Base-by-base conservation (phyloP, 306 rosid genomes). In the Prunus fruticosa region DNA sequence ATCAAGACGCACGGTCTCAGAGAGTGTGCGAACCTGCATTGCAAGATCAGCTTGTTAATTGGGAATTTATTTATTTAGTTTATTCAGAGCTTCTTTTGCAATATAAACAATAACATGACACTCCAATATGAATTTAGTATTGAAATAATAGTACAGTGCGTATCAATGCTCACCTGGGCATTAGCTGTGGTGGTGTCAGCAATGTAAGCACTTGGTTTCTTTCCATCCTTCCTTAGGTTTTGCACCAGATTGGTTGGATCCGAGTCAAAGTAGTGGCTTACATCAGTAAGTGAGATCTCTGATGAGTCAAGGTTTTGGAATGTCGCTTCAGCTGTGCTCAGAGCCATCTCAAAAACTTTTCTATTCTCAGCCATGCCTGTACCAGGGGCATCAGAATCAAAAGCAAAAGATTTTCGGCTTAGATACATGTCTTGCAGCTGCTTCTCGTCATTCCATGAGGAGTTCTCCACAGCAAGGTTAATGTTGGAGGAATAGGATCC, bases 121-220 rank as follows among this genome's bases (percentile, higher is more conserved):
- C 43, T 7, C 43, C 9, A 60, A 25, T 47, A 74, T 13, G 8
- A 67, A 74, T 69, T 41, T 47, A 38, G 69, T 8, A 2, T 47
- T 2, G 14, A 49, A 53, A 23, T 18, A 53, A n/a, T 34, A n/a
- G 80, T 53, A n/a, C 71, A 49, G n/a, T 1, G 3, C 34, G 43
- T 23, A 57, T 72, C 23, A 74, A 61, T 61, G 70, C 74, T 79
- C 81, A 92, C 98, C 93, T 95, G 99, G 1, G 99, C 98, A 83
- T 95, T 95, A 12, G 99, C 99, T 30, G 99, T 95, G 84, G 99
- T 95, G 58, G 99, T 92, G 84, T 95, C 99, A 12, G 99, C 99
- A 67, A 95, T n/a, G 84, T 95, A 95, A 11, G 99, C 91, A 81
- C 88, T 92, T 9, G 99, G 99, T 85, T 95, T 92, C 93, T 95